Conservation (phyloP, 345 rosid genomes). For the Carallia pectinifolia region DNA sequence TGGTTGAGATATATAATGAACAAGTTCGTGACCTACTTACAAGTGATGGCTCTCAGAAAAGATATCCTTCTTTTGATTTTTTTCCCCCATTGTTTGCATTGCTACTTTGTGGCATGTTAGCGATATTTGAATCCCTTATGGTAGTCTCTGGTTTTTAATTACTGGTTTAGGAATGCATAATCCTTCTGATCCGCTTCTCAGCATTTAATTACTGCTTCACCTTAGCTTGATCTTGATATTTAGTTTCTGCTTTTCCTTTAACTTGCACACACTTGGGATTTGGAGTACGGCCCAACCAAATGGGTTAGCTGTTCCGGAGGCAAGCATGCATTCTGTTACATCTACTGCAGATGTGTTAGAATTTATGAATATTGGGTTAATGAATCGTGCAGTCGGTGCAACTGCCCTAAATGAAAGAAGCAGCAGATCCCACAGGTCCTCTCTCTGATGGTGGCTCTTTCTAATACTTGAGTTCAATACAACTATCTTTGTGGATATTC, state of each 20-base stretch:
- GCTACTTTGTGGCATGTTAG: not conserved
- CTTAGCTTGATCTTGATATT: slow-evolving; percentile 7
- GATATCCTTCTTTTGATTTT: slow-evolving; percentile 68
- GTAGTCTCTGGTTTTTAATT: not conserved
- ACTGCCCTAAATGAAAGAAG: slow-evolving; percentile 95
- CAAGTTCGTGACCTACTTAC: slow-evolving; percentile 96
- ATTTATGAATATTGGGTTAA: slow-evolving; percentile 77
- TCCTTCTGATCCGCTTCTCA: not conserved
- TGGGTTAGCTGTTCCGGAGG: slow-evolving; percentile 98
- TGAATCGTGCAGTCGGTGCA: slow-evolving; percentile 84
- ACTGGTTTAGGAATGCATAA: not conserved
- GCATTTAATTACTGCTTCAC: not conserved
- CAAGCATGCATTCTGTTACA: slow-evolving; percentile 80
- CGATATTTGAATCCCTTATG: not conserved
- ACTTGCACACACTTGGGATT: slow-evolving; percentile 98
- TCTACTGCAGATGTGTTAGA: slow-evolving; percentile 84
- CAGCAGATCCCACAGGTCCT: slow-evolving; percentile 96
- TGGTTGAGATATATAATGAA: slow-evolving; percentile 97
- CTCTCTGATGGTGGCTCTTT: slow-evolving; percentile 13
- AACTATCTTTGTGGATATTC: not conserved
- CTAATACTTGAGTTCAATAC: slow-evolving; percentile 1
- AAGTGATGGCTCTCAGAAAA: slow-evolving; percentile 57
- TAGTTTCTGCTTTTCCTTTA: slow-evolving; percentile 41
- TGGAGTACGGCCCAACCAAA: slow-evolving; percentile 92
- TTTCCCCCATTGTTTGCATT: slow-evolving; percentile 7